Conservation (phyloP, 2,329 filamentous ascomycete genomes). For the Coniella lustricola region DNA sequence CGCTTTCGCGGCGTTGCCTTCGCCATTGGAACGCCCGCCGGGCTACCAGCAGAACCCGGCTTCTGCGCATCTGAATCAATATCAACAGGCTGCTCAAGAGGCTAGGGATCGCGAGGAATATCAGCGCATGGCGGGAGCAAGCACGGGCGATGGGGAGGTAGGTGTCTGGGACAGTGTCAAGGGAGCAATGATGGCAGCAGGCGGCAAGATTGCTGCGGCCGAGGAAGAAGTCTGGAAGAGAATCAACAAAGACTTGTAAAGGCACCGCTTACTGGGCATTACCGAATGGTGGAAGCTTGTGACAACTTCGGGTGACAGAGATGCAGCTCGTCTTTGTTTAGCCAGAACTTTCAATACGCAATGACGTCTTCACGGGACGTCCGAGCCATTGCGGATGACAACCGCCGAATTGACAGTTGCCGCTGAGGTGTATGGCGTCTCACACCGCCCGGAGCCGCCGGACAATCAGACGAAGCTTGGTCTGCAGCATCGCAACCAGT, state of each 20-base stretch:
- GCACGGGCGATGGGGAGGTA: constrained; percentile 31
- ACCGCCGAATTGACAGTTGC: too few relatives aligned
- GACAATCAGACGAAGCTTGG: too few relatives aligned
- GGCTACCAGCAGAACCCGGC: constrained; percentile 51
- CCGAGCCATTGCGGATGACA: too few relatives aligned
- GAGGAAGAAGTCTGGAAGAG: constrained; percentile 57
- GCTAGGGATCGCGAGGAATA: constrained; percentile 24
- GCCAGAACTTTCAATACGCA: too few relatives aligned
- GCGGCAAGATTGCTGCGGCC: constrained; percentile 49
- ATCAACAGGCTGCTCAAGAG: constrained; percentile 37
- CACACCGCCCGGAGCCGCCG: too few relatives aligned
- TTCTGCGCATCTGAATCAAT: constrained; percentile 43
- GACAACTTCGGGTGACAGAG: not conserved
- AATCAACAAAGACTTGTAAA: constrained; percentile 48
- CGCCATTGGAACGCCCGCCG: constrained; percentile 37
- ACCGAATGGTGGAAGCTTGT: not conserved
- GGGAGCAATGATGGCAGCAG: constrained; percentile 50
- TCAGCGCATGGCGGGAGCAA: constrained; percentile 11
- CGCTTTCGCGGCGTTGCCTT: constrained; percentile 18
- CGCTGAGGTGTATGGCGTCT: too few relatives aligned
- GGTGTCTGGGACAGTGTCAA: constrained; percentile 48
- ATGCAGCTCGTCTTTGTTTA: not conserved
- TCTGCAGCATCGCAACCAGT: too few relatives aligned
- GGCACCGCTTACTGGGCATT: not conserved
- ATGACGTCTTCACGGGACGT: too few relatives aligned